Evolutionary conservation across 148 eudicot species (phyloP).

Genomic region (Rhododendron molle): DNA sequence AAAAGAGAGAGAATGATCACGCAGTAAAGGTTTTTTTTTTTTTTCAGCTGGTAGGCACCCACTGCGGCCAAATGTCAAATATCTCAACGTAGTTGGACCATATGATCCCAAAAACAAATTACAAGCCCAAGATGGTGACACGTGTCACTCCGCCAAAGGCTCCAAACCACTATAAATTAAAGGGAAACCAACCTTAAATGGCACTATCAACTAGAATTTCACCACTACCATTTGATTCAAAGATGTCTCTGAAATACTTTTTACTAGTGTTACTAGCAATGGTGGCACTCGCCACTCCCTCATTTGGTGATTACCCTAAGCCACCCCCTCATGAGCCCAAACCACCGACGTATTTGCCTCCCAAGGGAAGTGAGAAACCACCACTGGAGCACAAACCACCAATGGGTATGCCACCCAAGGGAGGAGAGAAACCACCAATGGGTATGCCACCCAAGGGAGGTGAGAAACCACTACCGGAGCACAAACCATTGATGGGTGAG

Average conservation of each 20-base stretch:
- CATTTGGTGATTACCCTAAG: not conserved
- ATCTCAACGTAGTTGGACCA: too few species aligned
- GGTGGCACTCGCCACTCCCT: not conserved
- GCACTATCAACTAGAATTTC: not conserved
- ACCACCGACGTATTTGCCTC: not conserved
- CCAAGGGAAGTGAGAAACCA: not conserved
- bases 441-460: not conserved
- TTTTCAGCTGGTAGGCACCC: not conserved
- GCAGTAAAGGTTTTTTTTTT: not conserved
- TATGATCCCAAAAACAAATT: too few species aligned
- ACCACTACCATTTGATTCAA: not conserved
- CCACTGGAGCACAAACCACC: not conserved
- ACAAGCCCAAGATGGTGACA: too few species aligned
- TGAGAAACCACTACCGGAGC: not conserved
- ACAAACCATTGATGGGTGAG: not conserved
- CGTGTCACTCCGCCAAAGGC: too few species aligned
- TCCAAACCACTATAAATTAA: not conserved
- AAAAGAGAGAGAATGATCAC: too few species aligned
- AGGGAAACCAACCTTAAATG: not conserved
- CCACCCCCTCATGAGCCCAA: not conserved
- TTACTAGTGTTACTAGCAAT: not conserved
- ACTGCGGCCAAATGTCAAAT: too few species aligned
- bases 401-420: not conserved
- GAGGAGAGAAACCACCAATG: not conserved
- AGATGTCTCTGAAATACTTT: not conserved